These are phyloP conservation scores for Trichoderma gracile DNA, from an alignment of 2,329 filamentous ascomycete species.

Conservation along the genomic window DNA sequence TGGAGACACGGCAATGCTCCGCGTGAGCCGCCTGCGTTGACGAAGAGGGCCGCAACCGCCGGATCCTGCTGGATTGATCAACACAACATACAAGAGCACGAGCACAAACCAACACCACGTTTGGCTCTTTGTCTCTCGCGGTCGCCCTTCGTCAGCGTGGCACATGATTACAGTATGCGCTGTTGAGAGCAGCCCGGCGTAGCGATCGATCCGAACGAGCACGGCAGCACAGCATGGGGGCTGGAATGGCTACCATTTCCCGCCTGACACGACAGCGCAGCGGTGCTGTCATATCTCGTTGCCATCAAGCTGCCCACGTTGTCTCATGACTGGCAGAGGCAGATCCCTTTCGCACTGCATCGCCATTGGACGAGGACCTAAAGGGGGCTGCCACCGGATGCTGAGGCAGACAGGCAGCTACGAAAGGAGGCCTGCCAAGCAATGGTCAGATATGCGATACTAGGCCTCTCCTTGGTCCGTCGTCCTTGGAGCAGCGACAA, in stretches of 20 bases:
- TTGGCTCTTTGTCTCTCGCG: background rate
- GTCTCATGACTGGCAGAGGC: conserved; percentile 26
- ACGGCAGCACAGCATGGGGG: conserved; percentile 1
- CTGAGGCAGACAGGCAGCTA: background rate
- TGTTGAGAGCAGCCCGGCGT: conserved; percentile 9
- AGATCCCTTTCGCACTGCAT: conserved; percentile 2
- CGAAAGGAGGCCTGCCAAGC: conserved; percentile 8
- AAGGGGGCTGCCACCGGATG: conserved; percentile 6
- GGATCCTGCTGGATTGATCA: conserved; percentile 13
- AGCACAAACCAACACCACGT: conserved; percentile 1
- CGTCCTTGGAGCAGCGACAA: background rate
- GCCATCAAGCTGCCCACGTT: conserved; percentile 23
- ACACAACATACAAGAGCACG: background rate
- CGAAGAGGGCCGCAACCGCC: background rate
- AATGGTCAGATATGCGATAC: conserved; percentile 16
- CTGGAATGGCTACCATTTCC: conserved; percentile 21
- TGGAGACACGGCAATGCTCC: background rate
- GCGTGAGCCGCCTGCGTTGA: conserved; percentile 10
- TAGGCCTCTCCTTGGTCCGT: conserved; percentile 3
- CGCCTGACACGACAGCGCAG: conserved; percentile 18
- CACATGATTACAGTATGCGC: conserved; percentile 8
- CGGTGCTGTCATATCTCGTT: conserved; percentile 5
- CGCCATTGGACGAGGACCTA: conserved; percentile 8
- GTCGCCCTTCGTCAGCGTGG: background rate
- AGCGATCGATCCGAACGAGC: conserved; percentile 9